These are phyloP conservation scores for Phaeophleospora eucalypticola DNA, from an alignment of 2,329 filamentous ascomycete genomes.

Conservation along the genomic window DNA sequence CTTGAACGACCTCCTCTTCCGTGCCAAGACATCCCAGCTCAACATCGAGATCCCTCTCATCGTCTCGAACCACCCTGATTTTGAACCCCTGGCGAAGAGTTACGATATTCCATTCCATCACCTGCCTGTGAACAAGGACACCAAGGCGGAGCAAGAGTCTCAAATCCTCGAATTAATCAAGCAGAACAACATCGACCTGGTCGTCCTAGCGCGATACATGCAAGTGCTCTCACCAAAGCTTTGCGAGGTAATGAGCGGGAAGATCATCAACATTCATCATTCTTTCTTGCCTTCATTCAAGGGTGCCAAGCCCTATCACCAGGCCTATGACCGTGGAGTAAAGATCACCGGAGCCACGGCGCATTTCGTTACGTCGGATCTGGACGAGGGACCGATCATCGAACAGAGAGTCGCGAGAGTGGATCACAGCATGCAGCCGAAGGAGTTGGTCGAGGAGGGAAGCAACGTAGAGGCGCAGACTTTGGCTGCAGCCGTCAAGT, in stretches of 20 bases:
- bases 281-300: slow-evolving; percentile 84
- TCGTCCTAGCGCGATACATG: slow-evolving; percentile 83
- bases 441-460: slow-evolving; percentile 72
- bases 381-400: slow-evolving; percentile 84
- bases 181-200: slow-evolving; percentile 67
- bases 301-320: slow-evolving; percentile 82
- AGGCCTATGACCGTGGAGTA: slow-evolving; percentile 79
- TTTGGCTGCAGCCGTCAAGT: slow-evolving; percentile 75
- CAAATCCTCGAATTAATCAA: slow-evolving; percentile 67
- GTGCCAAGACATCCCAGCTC: slow-evolving; percentile 68
- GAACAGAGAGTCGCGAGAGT: slow-evolving; percentile 77
- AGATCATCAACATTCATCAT: slow-evolving; percentile 91
- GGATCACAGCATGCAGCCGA: slow-evolving; percentile 70
- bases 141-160: slow-evolving; percentile 68
- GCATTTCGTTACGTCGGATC: slow-evolving; percentile 78
- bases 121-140: slow-evolving; percentile 73
- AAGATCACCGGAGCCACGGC: slow-evolving; percentile 86
- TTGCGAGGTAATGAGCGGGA: slow-evolving; percentile 74
- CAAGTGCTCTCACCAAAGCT: slow-evolving; percentile 73
- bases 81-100: slow-evolving; percentile 61
- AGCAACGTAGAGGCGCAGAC: slow-evolving; percentile 83
- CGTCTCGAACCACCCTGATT: slow-evolving; percentile 78
- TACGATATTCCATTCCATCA: slow-evolving; percentile 79
- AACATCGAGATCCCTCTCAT: slow-evolving; percentile 72
- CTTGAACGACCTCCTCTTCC: slow-evolving; percentile 78